Base-by-base conservation (phyloP, 257 asterid genomes). In the Dorcoceras hygrometricum region DNA sequence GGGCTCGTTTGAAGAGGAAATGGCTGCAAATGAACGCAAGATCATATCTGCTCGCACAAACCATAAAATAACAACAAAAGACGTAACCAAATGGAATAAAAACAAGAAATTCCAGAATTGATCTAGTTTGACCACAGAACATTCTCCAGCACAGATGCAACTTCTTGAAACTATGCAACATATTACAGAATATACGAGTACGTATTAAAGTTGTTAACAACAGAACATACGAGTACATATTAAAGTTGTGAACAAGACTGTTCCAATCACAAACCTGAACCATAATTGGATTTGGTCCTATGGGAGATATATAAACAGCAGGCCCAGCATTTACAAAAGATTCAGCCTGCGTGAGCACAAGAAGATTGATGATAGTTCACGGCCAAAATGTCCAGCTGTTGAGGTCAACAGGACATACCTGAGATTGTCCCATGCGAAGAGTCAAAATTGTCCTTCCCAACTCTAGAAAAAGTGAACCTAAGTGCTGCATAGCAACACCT, bases 271-370 rank as follows among this genome's bases (percentile, higher is more conserved):
- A 75, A 59, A 93, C 99, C 99, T 94, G 99, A 76, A 81, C 99
- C 99, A 94, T 94, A 31, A 94, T 85, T 5, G 98, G 99, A 74
- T 94, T 88, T 32, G 99, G 99, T 64, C 99, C 99, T 2, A 91
- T 77, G 29, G 98, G 88, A 75, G 97, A 88, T 56, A 94, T 80
- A 67, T 94, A 94, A 58, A 94, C 98, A 26, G 99, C 93, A 60
- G 99, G 99, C 55, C 99, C 99, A 82, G 96, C 81, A 84, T 87
- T 85, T 64, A 94, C 88, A 63, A 76, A 87, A 67, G 90, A 85
- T 76, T 91, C 97, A 63, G 78, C 93, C 99, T 94, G 87, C 87
- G 81, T 73, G 65, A 46, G 70, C 50, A 79, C 65, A 67, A n/a
- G 58, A 63, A 39, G 65, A 71, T 24, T 23, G 71, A 75, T 57